Base-by-base conservation (phyloP, 2,329 filamentous ascomycete genomes). In the Aspergillus niger region DNA sequence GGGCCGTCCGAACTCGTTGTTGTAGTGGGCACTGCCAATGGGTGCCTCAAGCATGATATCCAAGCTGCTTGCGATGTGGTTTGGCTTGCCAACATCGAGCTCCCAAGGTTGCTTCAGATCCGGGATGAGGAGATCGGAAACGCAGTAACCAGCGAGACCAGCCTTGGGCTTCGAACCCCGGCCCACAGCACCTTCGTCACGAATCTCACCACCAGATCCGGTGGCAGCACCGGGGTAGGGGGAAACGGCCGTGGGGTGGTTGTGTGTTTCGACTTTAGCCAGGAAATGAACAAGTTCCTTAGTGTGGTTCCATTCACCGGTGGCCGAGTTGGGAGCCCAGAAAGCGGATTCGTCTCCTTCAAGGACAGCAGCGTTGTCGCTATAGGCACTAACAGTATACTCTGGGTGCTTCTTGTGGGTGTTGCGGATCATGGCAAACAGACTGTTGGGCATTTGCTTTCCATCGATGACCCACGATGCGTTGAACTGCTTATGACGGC, bases 11-110 rank as follows among this genome's bases (percentile, higher is more conserved):
- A 98, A 99, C 72, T 97, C 95, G 73, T 99, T 99, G 82, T 98
- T 98, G 82, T 96, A 98, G 20, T 91, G 88, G 54, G 95, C 95
- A 69, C 91, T 95, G 38, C 95, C 95, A 68, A 99, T 95, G 0
- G 95, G 95, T 0, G 92, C 95, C 75, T 99, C 94, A 10, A 98
- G 83, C 94, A 99, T 98, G 69, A 99, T 98, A 73, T 98, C 93
- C 39, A 97, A 81, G 78, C 91, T 92, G 79, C 91, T 96, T 20
- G 95, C 93, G 72, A 97, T 95, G 77, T 99, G 95, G 48, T 87
- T 85, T 4, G 95, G 95, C 72, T 90, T 93, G 53, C 95, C 95
- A 58, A 97, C 85, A 71, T 97, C 91, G 32, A 91, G 80, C 76
- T 99, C 95, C 95, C 95, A 99, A 1, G 93, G 92, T 63, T 91